Base-by-base conservation (phyloP, 2,329 filamentous ascomycete genomes). In the Pseudomassariella vexata region DNA sequence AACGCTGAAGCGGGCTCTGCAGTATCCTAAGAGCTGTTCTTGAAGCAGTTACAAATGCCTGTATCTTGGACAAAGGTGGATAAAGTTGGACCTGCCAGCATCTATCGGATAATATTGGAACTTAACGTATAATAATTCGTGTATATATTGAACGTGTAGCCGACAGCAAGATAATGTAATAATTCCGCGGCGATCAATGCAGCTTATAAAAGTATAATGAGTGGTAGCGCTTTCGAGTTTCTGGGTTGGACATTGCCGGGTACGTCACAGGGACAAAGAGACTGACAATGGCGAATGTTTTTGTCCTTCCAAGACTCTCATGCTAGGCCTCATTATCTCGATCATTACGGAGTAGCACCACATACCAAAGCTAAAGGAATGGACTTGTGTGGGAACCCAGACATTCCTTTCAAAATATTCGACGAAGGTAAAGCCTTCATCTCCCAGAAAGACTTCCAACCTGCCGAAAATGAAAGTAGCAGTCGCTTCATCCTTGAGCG, bases 21-120 rank as follows among this genome's bases (percentile, higher is more conserved):
- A 37, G 61, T 64, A 34, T 57, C 66, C 44, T 62, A 70, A 41
- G 49, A 67, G 41, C 52, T 82, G 39, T 62, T 5, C 28, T 1
- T 37, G 19, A 31, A 34, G 33, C 2, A 22, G 20, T 22, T n/a
- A n/a, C n/a, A n/a, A n/a, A n/a, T n/a, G n/a, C n/a, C n/a, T n/a
- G n/a, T n/a, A n/a, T n/a, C n/a, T n/a, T n/a, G n/a, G n/a, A n/a
- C n/a, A n/a, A n/a, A n/a, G n/a, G n/a, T n/a, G n/a, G n/a, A n/a
- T n/a, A n/a, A n/a, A n/a, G n/a, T n/a, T n/a, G n/a, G n/a, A n/a
- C n/a, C n/a, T n/a, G n/a, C n/a, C n/a, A n/a, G n/a, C n/a, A n/a
- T n/a, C n/a, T n/a, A n/a, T n/a, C n/a, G n/a, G n/a, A n/a, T n/a
- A n/a, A n/a, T n/a, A n/a, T n/a, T n/a, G n/a, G n/a, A n/a, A n/a